Conservation (phyloP, 495 filamentous ascomycete genomes). For the Xylaria grammica region DNA sequence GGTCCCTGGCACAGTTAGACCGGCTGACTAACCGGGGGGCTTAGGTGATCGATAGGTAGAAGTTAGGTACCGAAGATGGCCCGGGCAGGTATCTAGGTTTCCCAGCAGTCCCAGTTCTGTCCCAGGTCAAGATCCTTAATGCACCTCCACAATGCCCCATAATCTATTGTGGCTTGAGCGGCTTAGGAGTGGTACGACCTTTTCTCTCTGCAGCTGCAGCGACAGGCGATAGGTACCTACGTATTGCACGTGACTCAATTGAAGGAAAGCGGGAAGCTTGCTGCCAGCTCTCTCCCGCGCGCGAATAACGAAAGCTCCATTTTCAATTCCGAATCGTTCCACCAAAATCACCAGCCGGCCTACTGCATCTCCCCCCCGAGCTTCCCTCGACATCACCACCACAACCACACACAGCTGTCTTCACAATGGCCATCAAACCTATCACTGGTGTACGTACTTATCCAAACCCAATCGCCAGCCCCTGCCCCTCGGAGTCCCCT, state of each 20-base stretch:
- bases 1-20: not conserved
- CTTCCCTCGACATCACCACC: constrained; percentile 24
- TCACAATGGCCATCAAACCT: constrained; percentile 50
- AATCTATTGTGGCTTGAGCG: constrained; percentile 10
- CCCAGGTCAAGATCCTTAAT: no score
- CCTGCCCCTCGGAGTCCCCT: constrained; percentile 9
- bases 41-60: no score
- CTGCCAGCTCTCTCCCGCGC: constrained; percentile 22
- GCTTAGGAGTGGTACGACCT: not conserved
- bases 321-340: constrained; percentile 30
- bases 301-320: constrained; percentile 25
- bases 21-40: not conserved
- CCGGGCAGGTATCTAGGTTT: not conserved
- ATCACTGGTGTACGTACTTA: constrained; percentile 48
- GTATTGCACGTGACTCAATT: constrained; percentile 25
- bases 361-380: constrained; percentile 11
- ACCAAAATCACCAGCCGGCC: constrained; percentile 18
- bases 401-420: constrained; percentile 22
- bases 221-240: not conserved
- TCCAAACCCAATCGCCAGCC: constrained; percentile 21
- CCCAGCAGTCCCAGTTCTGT: no score
- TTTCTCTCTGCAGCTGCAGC: not conserved
- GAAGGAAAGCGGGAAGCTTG: not conserved
- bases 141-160: no score
- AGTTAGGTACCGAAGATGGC: constrained; percentile 16